Evolutionary conservation across 768 basidiomycete species (phyloP).

Genomic region (Solioccasus polychromus): DNA sequence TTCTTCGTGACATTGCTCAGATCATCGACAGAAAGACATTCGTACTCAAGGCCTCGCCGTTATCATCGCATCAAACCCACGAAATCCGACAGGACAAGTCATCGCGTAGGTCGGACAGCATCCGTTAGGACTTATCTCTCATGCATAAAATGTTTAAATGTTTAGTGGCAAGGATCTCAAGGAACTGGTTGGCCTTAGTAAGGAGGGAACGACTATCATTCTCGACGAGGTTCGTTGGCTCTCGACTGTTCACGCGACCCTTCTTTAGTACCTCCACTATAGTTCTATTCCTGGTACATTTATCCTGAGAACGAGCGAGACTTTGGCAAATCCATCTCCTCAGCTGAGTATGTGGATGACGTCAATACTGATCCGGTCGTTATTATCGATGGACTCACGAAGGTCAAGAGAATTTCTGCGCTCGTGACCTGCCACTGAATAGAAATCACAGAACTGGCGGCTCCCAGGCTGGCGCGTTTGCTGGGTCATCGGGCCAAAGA

Average conservation of each 20-base stretch:
- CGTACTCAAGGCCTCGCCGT: conserved; percentile 80
- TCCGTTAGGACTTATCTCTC: conserved; percentile 8
- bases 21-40: conserved; percentile 62
- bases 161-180: conserved; percentile 74
- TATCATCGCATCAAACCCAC: conserved; percentile 89
- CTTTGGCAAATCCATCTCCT: conserved; percentile 75
- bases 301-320: conserved; percentile 78
- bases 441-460: conserved; percentile 74
- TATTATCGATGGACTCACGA: conserved; percentile 91
- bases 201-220: conserved; percentile 79
- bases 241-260: neutral
- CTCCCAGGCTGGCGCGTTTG: conserved; percentile 94
- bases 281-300: conserved; percentile 97
- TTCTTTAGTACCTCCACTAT: neutral
- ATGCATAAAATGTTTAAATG: no score
- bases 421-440: neutral
- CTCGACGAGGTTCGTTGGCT: conserved; percentile 66
- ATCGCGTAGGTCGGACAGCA: conserved; percentile 45
- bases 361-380: conserved; percentile 83
- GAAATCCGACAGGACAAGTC: conserved; percentile 94
- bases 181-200: conserved; percentile 68
- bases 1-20: conserved; percentile 2
- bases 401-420: conserved; percentile 42
- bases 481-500: conserved; percentile 91
- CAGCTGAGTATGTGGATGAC: conserved; percentile 81